Evolutionary conservation across 441 rosid genomes (phyloP).

Genomic region (Euphorbia celastroides): DNA sequence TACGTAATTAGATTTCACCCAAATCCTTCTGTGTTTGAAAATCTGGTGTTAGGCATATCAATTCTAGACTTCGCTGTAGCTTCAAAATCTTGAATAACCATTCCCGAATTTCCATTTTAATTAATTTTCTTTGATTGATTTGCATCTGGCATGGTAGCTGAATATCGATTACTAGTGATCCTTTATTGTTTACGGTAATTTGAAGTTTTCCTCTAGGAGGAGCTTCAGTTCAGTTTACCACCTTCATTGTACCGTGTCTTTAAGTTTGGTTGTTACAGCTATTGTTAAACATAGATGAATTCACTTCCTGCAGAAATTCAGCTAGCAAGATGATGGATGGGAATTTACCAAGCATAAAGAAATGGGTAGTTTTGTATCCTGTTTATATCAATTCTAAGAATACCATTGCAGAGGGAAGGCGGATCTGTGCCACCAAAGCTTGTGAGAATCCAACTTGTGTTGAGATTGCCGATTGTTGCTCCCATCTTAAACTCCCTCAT

Average conservation of each 20-base stretch:
- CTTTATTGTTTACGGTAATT: no score
- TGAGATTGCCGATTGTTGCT: constrained; percentile 76
- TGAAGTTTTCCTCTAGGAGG: no score
- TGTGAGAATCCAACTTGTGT: constrained; percentile 75
- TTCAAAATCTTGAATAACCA: not conserved
- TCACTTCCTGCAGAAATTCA: constrained; percentile 6
- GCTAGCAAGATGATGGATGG: constrained; percentile 37
- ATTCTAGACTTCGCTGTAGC: not conserved
- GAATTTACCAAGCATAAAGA: constrained; percentile 42
- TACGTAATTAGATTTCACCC: not conserved
- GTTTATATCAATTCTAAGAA: constrained; percentile 84
- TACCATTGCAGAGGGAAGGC: constrained; percentile 78
- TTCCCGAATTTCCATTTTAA: not conserved
- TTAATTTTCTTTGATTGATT: not conserved
- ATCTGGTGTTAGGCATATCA: not conserved
- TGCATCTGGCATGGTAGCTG: not conserved
- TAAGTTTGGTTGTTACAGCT: not conserved
- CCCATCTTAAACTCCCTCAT: constrained; percentile 52
- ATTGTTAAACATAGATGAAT: not conserved
- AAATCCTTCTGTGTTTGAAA: not conserved
- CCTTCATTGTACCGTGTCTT: no score
- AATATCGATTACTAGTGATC: no score
- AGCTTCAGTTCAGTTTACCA: no score
- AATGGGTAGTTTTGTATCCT: constrained; percentile 70
- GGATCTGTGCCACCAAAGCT: constrained; percentile 52